A percentile compares a stretch with the other conserved stretches of the same genome.
phyloP scores from a whole-genome alignment of 257 asterid species.

The Solanum paucissectum region DNA sequence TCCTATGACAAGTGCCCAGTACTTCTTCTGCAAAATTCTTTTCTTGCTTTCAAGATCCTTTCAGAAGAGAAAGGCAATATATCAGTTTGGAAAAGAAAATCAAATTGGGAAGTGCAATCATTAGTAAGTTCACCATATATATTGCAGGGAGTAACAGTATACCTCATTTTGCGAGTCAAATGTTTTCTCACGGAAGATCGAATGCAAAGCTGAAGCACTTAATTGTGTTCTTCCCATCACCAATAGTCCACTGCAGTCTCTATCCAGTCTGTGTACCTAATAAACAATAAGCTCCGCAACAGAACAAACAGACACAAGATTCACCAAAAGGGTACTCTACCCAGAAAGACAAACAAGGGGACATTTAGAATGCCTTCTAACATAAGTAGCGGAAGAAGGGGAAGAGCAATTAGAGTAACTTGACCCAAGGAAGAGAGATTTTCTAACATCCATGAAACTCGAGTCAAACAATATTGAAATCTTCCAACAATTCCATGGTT shows the following conservation, averaged over 20 bases:
- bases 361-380: neutral
- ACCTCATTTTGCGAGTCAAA: conserved; percentile 48
- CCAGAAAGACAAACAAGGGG: neutral
- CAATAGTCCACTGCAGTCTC: conserved; percentile 91
- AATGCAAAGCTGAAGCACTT: conserved; percentile 75
- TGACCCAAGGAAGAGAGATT: neutral
- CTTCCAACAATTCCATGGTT: neutral
- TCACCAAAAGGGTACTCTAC: neutral
- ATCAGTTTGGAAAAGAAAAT: neutral
- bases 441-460: neutral
- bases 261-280: conserved; percentile 96
- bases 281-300: conserved; percentile 28
- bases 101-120: neutral
- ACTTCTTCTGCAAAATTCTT: conserved; percentile 52
- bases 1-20: conserved; percentile 93
- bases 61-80: neutral
- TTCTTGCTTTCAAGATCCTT: conserved; percentile 40
- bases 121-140: neutral
- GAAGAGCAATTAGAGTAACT: neutral
- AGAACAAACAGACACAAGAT: conserved; percentile 11
- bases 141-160: conserved; percentile 4
- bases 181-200: conserved; percentile 89
- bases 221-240: conserved; percentile 89
- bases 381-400: neutral
- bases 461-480: neutral